These are phyloP conservation scores for Rhododendron simsii DNA, from an alignment of 148 eudicot species.

Conservation along the genomic window DNA sequence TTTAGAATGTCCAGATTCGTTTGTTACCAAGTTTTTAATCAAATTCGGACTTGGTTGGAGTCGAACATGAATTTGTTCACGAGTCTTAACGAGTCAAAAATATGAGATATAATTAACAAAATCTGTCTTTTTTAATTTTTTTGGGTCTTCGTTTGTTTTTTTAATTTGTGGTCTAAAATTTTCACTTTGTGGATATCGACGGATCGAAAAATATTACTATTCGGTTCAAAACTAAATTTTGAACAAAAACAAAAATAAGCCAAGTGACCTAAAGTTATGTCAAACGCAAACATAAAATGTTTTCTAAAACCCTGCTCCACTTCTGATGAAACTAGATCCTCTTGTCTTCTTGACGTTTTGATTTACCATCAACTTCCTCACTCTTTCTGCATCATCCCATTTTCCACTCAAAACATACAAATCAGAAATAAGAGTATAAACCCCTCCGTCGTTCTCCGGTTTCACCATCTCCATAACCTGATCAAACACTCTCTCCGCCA, in stretches of 20 bases:
- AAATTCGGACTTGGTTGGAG: no score
- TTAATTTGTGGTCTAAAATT: no score
- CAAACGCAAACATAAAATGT: not conserved
- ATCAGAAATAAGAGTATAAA: slow-evolving; percentile 33
- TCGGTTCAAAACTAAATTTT: no score
- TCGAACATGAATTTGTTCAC: no score
- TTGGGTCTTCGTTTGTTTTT: no score
- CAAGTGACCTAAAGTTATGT: not conserved
- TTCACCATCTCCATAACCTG: slow-evolving; percentile 22
- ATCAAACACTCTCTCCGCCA: slow-evolving; percentile 41
- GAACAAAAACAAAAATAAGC: not conserved
- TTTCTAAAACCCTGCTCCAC: not conserved
- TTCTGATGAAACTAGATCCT: slow-evolving; percentile 37
- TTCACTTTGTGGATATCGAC: no score
- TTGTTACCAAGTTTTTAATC: no score
- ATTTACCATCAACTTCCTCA: slow-evolving; percentile 33
- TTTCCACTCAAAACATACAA: slow-evolving; percentile 32
- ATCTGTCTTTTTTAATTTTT: no score
- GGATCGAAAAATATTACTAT: not conserved
- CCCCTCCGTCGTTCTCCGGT: slow-evolving; percentile 40
- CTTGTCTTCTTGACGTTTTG: slow-evolving; percentile 33
- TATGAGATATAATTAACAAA: no score
- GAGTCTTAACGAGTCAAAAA: no score
- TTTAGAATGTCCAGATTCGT: no score
- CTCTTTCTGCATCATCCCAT: slow-evolving; percentile 38